Evolutionary conservation across 495 filamentous ascomycete species (phyloP), one percentile per base, ranked within the genome.

Genomic region (Bombardia bombarda): DNA sequence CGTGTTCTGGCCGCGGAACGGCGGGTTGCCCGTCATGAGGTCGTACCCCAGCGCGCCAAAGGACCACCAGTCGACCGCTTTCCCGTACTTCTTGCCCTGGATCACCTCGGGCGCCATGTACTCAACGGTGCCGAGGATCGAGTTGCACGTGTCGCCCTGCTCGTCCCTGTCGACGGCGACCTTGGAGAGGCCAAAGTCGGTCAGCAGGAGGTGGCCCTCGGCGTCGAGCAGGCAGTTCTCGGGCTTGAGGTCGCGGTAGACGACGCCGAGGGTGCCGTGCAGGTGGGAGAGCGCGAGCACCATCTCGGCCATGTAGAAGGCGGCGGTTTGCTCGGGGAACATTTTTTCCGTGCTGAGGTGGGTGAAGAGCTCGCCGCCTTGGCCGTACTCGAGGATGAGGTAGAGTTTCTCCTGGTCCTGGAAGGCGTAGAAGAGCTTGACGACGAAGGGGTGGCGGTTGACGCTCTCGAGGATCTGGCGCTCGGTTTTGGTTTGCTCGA

Each of bases 21-120:
- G 93, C 1, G 90, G 86, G 7, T 75, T 74, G 25, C 93, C 92
- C 9, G 89, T 95, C 55, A 98, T 77, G 13, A 98, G 77, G 60
- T 98, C 92, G 60, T 79, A 90, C 34, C 86, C 88, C 26, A 98
- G 70, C 16, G 90, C 87, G 19, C 93, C 92, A 23, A 98, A 81
- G 4, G 90, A 93, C 92, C 92, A 98, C 90, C 90, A 98, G 69
- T 98, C 92, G 26, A 95, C 93, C 13, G 86, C 82, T 60, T 87
- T 87, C 59, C 88, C 89, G 61, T 98, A 98, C 51, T 78, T 78
- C 47, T 84, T 77, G 46, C 87, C 86, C 32, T 73, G 73, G 51
- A 98, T 80, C 28, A 98, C 83, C 67, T 98, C 92, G 3, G 92
- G 92, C 0, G 92, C 92, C 93, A 97, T 97, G 75, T 97, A 98